Evolutionary conservation across 805 yeast genomes (phyloP).

Genomic region (Metschnikowia baotianmanensis): DNA sequence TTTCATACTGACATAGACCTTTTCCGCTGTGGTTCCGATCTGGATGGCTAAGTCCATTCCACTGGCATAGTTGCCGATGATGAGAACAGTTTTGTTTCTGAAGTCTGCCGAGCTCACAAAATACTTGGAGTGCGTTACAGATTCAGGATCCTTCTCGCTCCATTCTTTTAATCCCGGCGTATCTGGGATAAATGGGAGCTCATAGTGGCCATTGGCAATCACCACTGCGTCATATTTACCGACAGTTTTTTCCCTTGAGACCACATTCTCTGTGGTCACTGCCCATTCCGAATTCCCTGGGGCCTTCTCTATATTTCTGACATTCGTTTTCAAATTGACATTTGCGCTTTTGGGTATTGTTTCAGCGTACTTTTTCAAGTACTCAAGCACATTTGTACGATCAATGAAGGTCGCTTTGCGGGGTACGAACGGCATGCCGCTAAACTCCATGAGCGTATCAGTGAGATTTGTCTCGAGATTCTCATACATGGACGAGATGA

Average conservation of each 20-base stretch:
- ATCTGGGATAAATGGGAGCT: constrained; percentile 35
- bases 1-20: constrained; percentile 17
- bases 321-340: constrained; percentile 17
- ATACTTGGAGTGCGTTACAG: constrained; percentile 35
- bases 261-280: constrained; percentile 8
- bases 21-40: constrained; percentile 37
- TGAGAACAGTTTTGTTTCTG: constrained; percentile 43
- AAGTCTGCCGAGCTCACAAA: constrained; percentile 25
- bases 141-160: constrained; percentile 23
- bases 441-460: constrained; percentile 59
- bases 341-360: constrained; percentile 43
- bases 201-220: constrained; percentile 40
- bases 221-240: constrained; percentile 37
- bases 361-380: constrained; percentile 54
- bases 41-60: constrained; percentile 74
- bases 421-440: constrained; percentile 48
- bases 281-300: constrained; percentile 8
- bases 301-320: constrained; percentile 27
- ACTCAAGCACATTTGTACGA: constrained; percentile 58
- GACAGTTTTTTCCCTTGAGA: constrained; percentile 10
- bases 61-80: constrained; percentile 77
- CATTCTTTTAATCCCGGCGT: constrained; percentile 32
- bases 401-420: constrained; percentile 53
- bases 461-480: constrained; percentile 22
- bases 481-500: constrained; percentile 25